Evolutionary conservation across 2,329 filamentous ascomycete species (phyloP).

Genomic region (Pseudogymnoascus sp.): DNA sequence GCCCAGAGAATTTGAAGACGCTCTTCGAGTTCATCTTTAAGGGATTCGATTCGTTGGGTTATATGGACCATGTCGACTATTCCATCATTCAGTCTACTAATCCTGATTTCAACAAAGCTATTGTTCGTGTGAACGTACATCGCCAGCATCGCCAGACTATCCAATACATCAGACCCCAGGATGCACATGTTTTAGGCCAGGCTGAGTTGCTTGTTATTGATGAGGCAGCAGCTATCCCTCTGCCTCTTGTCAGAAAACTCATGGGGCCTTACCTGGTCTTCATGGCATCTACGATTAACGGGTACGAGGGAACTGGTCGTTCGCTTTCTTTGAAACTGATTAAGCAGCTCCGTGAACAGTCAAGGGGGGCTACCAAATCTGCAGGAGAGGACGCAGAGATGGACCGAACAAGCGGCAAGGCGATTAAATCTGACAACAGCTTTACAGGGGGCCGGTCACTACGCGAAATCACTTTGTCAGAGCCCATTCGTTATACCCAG

Average conservation of each 20-base stretch:
- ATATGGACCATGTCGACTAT: conserved; percentile 93
- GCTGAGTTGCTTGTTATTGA: conserved; percentile 94
- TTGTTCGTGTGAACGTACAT: conserved; percentile 93
- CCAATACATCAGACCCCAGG: conserved; percentile 95
- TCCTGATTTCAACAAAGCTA: conserved; percentile 97
- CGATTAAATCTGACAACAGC: conserved; percentile 53
- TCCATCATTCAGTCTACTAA: conserved; percentile 98
- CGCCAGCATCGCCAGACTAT: conserved; percentile 94
- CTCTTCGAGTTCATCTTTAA: conserved; percentile 98
- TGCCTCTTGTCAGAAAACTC: conserved; percentile 85
- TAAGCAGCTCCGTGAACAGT: conserved; percentile 92
- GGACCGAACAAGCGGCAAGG: conserved; percentile 71
- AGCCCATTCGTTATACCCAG: conserved; percentile 89
- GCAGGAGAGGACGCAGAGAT: conserved; percentile 56
- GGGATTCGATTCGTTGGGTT: conserved; percentile 88
- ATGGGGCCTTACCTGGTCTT: conserved; percentile 97
- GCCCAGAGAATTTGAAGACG: conserved; percentile 96
- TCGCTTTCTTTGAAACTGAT: conserved; percentile 94
- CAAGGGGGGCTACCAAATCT: conserved; percentile 52
- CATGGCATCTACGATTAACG: conserved; percentile 98
- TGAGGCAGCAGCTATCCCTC: conserved; percentile 90
- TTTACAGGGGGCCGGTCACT: conserved; percentile 66
- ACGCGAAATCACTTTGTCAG: conserved; percentile 83
- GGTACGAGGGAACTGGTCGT: conserved; percentile 93
- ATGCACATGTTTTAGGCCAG: conserved; percentile 89